Evolutionary conservation across 805 yeast species (phyloP).

Genomic region (Danielia oregonensis): DNA sequence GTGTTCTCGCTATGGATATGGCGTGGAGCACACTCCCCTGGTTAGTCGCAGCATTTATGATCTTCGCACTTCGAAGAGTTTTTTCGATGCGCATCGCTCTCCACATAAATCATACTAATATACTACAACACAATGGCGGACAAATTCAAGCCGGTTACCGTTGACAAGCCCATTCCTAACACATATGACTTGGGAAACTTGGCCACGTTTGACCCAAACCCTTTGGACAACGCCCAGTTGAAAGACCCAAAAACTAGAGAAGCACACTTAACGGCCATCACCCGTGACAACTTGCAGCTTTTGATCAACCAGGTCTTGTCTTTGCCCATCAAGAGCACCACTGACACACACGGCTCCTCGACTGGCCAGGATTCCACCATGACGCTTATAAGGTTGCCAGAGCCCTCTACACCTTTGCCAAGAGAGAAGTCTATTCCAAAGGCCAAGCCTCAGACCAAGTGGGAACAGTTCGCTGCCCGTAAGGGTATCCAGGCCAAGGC

Average conservation of each 20-base stretch:
- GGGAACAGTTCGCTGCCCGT: constrained; percentile 95
- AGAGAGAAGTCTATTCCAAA: constrained; percentile 96
- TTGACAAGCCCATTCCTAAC: constrained; percentile 88
- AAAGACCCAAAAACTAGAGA: constrained; percentile 57
- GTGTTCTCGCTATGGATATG: constrained; percentile 63
- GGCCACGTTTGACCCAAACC: constrained; percentile 86
- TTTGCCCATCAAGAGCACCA: constrained; percentile 83
- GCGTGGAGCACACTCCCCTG: constrained; percentile 25
- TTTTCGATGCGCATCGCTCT: constrained; percentile 17
- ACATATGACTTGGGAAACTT: constrained; percentile 86
- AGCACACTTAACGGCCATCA: constrained; percentile 54
- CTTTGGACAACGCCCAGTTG: constrained; percentile 62
- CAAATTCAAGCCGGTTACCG: constrained; percentile 67
- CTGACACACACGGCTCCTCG: constrained; percentile 59
- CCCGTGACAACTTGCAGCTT: constrained; percentile 92
- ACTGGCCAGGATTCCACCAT: constrained; percentile 68
- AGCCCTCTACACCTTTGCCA: constrained; percentile 76
- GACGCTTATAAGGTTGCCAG: constrained; percentile 83
- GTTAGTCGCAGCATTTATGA: constrained; percentile 1
- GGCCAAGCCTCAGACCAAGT: constrained; percentile 85
- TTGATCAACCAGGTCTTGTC: constrained; percentile 87
- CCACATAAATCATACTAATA: constrained; percentile 1
- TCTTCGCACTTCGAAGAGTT: constrained; percentile 5
- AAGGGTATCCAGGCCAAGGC: constrained; percentile 92
- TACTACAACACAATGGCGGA: constrained; percentile 17